Percentiles rank a stretch among this genome's conserved stretches.
Conservation (phyloP, 2,329 filamentous ascomycete species). For the Venturia asperata region DNA sequence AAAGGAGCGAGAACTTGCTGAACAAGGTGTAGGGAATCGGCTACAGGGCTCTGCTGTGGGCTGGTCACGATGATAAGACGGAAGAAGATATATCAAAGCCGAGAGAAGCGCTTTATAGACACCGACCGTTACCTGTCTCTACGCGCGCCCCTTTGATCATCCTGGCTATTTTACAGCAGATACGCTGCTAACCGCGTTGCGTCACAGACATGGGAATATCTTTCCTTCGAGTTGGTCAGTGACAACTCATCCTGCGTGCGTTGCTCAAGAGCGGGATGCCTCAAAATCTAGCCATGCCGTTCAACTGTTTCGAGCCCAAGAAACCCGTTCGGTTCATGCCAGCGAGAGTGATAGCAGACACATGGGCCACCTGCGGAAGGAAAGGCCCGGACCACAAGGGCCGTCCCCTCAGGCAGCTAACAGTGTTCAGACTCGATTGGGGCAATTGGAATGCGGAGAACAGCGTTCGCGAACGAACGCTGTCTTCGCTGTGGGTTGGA, state of each 20-base stretch:
- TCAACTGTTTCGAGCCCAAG: neutral
- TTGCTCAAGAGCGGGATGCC: neutral
- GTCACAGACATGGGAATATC: neutral
- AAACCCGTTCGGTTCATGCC: neutral
- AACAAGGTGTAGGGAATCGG: neutral
- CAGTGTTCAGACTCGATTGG: neutral
- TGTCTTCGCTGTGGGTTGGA: neutral
- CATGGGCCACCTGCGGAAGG: constrained; percentile 6
- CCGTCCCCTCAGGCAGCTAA: neutral
- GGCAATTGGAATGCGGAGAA: neutral
- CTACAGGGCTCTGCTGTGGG: neutral
- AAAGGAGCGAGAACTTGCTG: constrained; percentile 7
- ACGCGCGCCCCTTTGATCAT: constrained; percentile 1
- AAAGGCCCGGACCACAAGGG: constrained; percentile 5
- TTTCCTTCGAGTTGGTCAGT: neutral
- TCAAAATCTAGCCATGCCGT: neutral
- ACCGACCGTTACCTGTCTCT: neutral
- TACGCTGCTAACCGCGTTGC: neutral
- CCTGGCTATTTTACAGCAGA: neutral
- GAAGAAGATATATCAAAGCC: constrained; percentile 3
- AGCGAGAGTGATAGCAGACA: neutral
- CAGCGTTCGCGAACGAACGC: neutral
- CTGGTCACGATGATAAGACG: neutral
- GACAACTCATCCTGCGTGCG: constrained; percentile 7
- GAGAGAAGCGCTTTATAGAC: constrained; percentile 20